These are phyloP conservation scores for Dalbergia cultrata DNA, from an alignment of 306 rosid species.

Conservation along the genomic window DNA sequence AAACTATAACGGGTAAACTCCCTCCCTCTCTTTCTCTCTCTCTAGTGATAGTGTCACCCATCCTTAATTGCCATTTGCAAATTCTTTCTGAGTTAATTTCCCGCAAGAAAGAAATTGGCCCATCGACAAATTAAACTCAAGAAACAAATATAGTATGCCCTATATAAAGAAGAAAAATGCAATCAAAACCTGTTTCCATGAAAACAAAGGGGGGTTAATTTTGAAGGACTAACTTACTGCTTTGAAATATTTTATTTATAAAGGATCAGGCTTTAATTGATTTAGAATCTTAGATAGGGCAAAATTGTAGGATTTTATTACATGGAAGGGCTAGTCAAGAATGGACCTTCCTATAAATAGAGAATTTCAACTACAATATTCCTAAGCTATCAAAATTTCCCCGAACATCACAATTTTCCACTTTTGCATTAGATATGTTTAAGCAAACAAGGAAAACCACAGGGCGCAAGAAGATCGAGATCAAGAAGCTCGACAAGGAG, in stretches of 20 bases:
- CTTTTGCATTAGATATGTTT: conserved; percentile 9
- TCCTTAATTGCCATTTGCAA: too few relatives aligned
- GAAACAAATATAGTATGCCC: too few relatives aligned
- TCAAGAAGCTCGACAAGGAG: conserved; percentile 52
- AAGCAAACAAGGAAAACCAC: conserved; percentile 42
- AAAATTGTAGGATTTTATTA: conserved; percentile 33
- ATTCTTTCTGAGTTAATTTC: too few relatives aligned
- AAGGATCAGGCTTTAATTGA: conserved; percentile 4
- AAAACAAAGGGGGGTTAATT: neutral
- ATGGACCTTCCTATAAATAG: conserved; percentile 15
- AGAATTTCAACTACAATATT: neutral
- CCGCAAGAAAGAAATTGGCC: too few relatives aligned
- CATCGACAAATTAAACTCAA: neutral
- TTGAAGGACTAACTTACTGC: neutral
- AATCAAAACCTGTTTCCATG: neutral
- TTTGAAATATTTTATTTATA: neutral
- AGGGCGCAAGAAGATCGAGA: conserved; percentile 66
- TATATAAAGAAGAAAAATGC: neutral
- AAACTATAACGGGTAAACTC: too few relatives aligned
- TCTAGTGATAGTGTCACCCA: too few relatives aligned
- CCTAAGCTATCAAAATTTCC: neutral
- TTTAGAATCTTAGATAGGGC: conserved; percentile 34
- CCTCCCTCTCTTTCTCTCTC: too few relatives aligned
- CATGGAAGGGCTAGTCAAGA: neutral
- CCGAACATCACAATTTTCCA: neutral